Evolutionary conservation across 2,329 filamentous ascomycete species (phyloP).

Genomic region (Alternaria tenuissima): DNA sequence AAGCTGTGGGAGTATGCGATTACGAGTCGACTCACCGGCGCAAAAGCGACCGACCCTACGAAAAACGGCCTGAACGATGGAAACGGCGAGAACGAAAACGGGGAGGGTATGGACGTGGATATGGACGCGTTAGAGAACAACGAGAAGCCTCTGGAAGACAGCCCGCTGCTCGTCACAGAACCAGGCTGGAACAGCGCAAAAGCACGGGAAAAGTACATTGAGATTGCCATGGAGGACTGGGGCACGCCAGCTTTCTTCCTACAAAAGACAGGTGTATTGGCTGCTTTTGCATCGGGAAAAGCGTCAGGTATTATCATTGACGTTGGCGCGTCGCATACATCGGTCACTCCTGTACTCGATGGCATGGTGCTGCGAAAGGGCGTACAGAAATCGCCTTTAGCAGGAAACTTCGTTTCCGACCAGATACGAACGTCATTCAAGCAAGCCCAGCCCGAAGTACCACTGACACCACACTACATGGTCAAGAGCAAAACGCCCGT

Average conservation of each 20-base stretch:
- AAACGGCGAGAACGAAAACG: slow-evolving; percentile 71
- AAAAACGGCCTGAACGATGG: slow-evolving; percentile 83
- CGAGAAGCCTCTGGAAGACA: slow-evolving; percentile 82
- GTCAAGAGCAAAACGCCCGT: slow-evolving; percentile 88
- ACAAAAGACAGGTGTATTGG: slow-evolving; percentile 85
- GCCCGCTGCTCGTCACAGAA: slow-evolving; percentile 91
- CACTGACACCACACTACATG: slow-evolving; percentile 84
- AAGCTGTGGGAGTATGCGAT: slow-evolving; percentile 94
- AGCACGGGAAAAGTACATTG: slow-evolving; percentile 90
- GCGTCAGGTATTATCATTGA: slow-evolving; percentile 92
- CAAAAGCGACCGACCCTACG: slow-evolving; percentile 71
- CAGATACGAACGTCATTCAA: slow-evolving; percentile 85
- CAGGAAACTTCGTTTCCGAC: slow-evolving; percentile 87
- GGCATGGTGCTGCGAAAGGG: slow-evolving; percentile 91
- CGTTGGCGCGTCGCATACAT: slow-evolving; percentile 86
- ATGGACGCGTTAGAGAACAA: slow-evolving; percentile 68
- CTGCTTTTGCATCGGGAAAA: slow-evolving; percentile 92
- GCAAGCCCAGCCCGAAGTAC: slow-evolving; percentile 72
- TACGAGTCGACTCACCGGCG: slow-evolving; percentile 83
- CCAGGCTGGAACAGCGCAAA: slow-evolving; percentile 91
- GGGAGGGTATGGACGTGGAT: slow-evolving; percentile 62
- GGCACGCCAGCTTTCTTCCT: slow-evolving; percentile 94
- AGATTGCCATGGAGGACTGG: slow-evolving; percentile 98
- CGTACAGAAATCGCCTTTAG: slow-evolving; percentile 83
- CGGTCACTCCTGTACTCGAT: slow-evolving; percentile 90